Conservation (phyloP, 2,329 filamentous ascomycete genomes). For the Exophiala calicioides region DNA sequence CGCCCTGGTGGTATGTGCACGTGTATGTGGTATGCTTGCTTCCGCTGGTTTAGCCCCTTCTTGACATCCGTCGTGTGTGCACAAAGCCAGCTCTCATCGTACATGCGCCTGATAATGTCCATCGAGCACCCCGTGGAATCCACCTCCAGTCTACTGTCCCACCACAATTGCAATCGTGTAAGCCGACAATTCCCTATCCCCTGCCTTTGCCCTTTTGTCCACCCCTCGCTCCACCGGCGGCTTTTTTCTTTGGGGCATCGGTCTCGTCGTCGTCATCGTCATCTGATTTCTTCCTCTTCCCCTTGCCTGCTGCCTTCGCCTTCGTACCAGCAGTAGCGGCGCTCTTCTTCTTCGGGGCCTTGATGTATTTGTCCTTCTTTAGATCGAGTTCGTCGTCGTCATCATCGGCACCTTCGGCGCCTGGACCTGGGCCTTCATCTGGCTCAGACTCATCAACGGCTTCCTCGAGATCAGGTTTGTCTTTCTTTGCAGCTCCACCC, state of each 20-base stretch:
- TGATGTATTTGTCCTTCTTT: conserved; percentile 95
- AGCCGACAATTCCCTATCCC: conserved; percentile 9
- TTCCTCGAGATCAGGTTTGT: conserved; percentile 91
- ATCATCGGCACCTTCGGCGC: conserved; percentile 57
- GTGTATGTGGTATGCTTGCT: no score
- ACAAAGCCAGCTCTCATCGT: neutral
- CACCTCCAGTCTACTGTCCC: no score
- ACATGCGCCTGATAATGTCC: neutral
- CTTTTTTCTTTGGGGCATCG: conserved; percentile 23
- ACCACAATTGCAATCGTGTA: no score
- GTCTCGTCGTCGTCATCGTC: conserved; percentile 11
- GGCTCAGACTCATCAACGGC: conserved; percentile 86
- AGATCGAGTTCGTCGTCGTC: conserved; percentile 79
- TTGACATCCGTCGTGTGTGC: neutral
- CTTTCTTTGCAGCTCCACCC: conserved; percentile 58
- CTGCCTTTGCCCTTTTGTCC: conserved; percentile 23
- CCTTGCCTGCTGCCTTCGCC: conserved; percentile 38
- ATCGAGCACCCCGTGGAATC: no score
- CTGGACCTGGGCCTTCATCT: conserved; percentile 57
- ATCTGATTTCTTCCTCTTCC: conserved; percentile 24
- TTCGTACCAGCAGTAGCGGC: conserved; percentile 48
- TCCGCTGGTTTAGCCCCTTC: no score
- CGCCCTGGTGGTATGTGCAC: no score
- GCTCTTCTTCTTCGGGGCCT: conserved; percentile 75
- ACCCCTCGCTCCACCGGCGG: conserved; percentile 12